Evolutionary conservation across 2,329 filamentous ascomycete genomes (phyloP).

Genomic region (Exophiala xenobiotica): DNA sequence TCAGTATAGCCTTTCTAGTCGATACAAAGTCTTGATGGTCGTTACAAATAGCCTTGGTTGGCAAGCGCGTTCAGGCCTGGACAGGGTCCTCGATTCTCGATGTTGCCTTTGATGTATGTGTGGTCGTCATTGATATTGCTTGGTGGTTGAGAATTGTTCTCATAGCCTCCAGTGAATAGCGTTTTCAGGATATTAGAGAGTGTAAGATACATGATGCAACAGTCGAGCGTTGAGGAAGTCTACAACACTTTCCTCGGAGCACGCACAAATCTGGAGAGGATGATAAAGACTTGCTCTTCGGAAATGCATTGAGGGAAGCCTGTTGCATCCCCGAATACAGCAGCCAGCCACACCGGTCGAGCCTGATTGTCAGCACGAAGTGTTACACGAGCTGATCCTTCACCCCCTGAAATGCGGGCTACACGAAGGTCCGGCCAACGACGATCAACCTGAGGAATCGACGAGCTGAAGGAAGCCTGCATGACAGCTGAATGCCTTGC

Average conservation of each 20-base stretch:
- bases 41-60: conserved; percentile 43
- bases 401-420: neutral
- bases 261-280: no score
- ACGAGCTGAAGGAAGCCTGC: conserved; percentile 3
- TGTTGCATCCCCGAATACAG: neutral
- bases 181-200: conserved; percentile 14
- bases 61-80: conserved; percentile 46
- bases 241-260: no score
- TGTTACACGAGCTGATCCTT: conserved; percentile 2
- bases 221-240: neutral
- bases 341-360: neutral
- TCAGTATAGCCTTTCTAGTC: no score
- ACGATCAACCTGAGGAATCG: no score
- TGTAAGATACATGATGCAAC: conserved; percentile 14
- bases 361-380: neutral
- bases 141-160: conserved; percentile 7
- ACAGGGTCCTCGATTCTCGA: conserved; percentile 43
- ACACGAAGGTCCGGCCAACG: neutral
- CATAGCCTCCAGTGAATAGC: conserved; percentile 12
- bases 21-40: no score
- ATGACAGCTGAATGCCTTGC: neutral
- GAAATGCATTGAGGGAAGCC: no score
- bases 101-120: conserved; percentile 19
- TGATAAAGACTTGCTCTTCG: no score
- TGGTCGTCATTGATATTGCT: conserved; percentile 25